Conservation (phyloP, 1,284 basidiomycete genomes). For the Apiotrichum akiyoshidainum region DNA sequence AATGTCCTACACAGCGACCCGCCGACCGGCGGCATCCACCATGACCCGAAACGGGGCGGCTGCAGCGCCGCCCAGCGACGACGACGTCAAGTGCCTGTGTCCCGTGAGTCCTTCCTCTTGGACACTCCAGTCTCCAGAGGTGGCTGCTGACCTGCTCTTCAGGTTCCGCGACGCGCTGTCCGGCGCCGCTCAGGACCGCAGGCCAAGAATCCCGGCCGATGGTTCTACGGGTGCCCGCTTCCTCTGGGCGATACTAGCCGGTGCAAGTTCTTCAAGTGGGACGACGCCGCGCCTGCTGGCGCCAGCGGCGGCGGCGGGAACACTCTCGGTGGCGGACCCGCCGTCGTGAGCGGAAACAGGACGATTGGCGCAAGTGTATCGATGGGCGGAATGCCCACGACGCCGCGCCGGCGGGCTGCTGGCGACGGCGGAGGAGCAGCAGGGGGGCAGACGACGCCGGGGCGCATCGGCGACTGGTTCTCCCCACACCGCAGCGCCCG, state of each 20-base stretch:
- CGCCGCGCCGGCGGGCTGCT: no score
- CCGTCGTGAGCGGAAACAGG: no score
- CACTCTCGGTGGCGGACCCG: background rate
- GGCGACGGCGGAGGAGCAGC: background rate
- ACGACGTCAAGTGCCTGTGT: background rate
- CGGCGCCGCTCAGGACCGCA: constrained; percentile 25
- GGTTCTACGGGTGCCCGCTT: constrained; percentile 42
- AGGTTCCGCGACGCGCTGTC: constrained; percentile 6
- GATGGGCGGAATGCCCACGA: no score
- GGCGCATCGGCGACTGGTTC: background rate
- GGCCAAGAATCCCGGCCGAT: constrained; percentile 41
- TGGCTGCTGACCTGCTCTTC: background rate
- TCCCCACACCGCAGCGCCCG: background rate
- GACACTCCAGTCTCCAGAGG: no score
- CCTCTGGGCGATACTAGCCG: constrained; percentile 30
- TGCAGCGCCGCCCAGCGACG: background rate
- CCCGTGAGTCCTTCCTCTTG: background rate
- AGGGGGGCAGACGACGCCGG: background rate
- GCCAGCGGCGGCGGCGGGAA: background rate
- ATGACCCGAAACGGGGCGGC: no score
- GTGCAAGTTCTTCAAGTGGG: constrained; percentile 50
- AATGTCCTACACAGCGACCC: no score
- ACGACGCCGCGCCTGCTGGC: constrained; percentile 27
- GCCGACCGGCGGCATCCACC: no score
- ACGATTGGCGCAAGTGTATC: no score